phyloP scores from a whole-genome alignment of 2,329 filamentous ascomycete genomes.

The Spiromastix sp. region DNA sequence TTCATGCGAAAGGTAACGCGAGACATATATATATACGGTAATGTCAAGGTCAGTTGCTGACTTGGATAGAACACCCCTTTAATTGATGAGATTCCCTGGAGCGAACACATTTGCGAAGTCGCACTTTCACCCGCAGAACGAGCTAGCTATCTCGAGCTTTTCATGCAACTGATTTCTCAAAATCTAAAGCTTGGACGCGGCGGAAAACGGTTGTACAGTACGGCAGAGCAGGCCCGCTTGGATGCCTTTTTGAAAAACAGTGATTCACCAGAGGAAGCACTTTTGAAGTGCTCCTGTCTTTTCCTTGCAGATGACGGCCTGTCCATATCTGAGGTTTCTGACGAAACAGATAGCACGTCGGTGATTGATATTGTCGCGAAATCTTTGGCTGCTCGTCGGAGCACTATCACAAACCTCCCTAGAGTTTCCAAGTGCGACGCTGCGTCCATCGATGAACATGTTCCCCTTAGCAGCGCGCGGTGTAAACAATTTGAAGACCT shows the following conservation, averaged over 20 bases:
- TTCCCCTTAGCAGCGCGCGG: too few species aligned
- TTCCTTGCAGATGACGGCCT: slow-evolving; percentile 18
- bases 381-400: too few species aligned
- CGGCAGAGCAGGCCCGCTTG: slow-evolving; percentile 28
- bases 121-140: slow-evolving; percentile 38
- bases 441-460: too few species aligned
- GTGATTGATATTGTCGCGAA: too few species aligned
- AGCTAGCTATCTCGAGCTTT: slow-evolving; percentile 45
- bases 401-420: too few species aligned
- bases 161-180: slow-evolving; percentile 41
- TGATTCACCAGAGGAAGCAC: slow-evolving; percentile 40
- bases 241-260: slow-evolving; percentile 38
- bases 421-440: too few species aligned
- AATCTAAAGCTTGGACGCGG: slow-evolving; percentile 33
- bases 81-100: slow-evolving; percentile 35
- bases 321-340: too few species aligned
- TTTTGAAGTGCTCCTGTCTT: slow-evolving; percentile 39
- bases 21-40: neutral
- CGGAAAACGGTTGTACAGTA: slow-evolving; percentile 15
- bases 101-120: slow-evolving; percentile 35
- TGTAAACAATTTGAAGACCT: slow-evolving; percentile 17
- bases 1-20: slow-evolving; percentile 38
- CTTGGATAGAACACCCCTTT: slow-evolving; percentile 29
- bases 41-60: neutral
- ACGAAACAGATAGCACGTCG: too few species aligned